Conservation (phyloP, 352 stramenopile species). For the Hyaloperonospora brassicae region DNA sequence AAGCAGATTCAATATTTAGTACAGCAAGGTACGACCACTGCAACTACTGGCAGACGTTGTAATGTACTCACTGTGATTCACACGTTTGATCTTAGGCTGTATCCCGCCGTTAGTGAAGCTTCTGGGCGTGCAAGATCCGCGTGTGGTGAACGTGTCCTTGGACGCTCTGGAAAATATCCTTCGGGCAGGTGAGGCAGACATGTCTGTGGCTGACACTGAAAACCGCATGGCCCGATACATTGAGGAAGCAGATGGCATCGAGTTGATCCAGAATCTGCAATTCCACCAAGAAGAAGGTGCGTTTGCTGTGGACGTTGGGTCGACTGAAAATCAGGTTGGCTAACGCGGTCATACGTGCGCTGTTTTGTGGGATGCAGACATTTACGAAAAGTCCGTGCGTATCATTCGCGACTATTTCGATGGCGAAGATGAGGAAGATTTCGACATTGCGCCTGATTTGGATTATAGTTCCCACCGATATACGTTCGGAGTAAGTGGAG, state of each 20-base stretch:
- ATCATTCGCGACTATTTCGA: slow-evolving; percentile 98
- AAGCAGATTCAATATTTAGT: slow-evolving; percentile 97
- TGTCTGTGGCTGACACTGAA: slow-evolving; percentile 62
- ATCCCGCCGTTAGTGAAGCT: slow-evolving; percentile 94
- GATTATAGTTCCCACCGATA: slow-evolving; percentile 51
- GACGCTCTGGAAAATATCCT: slow-evolving; percentile 95
- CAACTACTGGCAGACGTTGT: neutral
- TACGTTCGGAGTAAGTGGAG: slow-evolving; percentile 41
- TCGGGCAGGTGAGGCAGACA: slow-evolving; percentile 80
- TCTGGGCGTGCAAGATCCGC: slow-evolving; percentile 89
- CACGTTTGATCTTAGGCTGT: slow-evolving; percentile 54
- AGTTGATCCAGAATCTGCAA: slow-evolving; percentile 96
- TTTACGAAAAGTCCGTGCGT: slow-evolving; percentile 91
- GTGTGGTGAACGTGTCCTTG: slow-evolving; percentile 95
- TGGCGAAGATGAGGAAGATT: slow-evolving; percentile 94
- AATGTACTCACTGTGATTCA: neutral
- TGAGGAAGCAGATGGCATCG: slow-evolving; percentile 92
- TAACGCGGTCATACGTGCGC: slow-evolving; percentile 4
- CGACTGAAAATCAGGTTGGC: neutral
- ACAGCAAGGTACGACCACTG: slow-evolving; percentile 65
- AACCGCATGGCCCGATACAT: slow-evolving; percentile 96
- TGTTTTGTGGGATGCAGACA: slow-evolving; percentile 31
- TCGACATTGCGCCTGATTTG: slow-evolving; percentile 44
- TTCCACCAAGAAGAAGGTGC: slow-evolving; percentile 95
- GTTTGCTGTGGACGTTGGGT: neutral